Conservation (phyloP, 1,284 basidiomycete genomes). For the Neolentinus lepideus region DNA sequence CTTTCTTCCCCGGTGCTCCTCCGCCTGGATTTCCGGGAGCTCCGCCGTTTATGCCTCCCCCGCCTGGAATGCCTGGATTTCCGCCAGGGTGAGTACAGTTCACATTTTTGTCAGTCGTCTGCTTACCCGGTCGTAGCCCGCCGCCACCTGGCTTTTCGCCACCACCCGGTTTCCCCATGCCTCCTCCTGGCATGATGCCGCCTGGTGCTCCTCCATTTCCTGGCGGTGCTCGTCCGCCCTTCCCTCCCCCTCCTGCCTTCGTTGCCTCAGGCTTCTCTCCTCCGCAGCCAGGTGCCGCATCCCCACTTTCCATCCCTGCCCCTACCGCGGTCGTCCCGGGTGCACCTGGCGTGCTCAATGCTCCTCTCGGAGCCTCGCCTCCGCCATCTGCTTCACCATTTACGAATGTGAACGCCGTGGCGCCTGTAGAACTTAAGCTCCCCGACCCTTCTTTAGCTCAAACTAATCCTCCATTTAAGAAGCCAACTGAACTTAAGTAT, state of each 20-base stretch:
- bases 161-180: constrained; percentile 9
- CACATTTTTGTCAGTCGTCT: constrained; percentile 19
- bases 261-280: constrained; percentile 1
- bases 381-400: constrained; percentile 12
- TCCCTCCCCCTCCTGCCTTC: constrained; percentile 9
- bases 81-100: constrained; percentile 16
- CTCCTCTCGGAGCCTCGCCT: not conserved
- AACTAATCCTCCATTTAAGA: constrained; percentile 69
- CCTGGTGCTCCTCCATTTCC: constrained; percentile 16
- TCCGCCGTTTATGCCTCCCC: constrained; percentile 30
- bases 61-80: constrained; percentile 27
- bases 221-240: constrained; percentile 13
- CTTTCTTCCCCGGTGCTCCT: constrained; percentile 25
- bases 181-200: constrained; percentile 14
- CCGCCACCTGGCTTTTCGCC: constrained; percentile 12
- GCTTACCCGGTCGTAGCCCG: constrained; percentile 10
- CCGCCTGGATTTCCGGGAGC: constrained; percentile 18
- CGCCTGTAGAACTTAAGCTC: constrained; percentile 34
- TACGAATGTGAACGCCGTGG: constrained; percentile 8
- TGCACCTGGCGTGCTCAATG: not conserved
- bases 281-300: not conserved
- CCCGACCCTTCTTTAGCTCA: constrained; percentile 54
- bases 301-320: constrained; percentile 22
- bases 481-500: constrained; percentile 70
- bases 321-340: constrained; percentile 5